Base-by-base conservation (phyloP, 805 yeast genomes). In the Pichia kluyveri region DNA sequence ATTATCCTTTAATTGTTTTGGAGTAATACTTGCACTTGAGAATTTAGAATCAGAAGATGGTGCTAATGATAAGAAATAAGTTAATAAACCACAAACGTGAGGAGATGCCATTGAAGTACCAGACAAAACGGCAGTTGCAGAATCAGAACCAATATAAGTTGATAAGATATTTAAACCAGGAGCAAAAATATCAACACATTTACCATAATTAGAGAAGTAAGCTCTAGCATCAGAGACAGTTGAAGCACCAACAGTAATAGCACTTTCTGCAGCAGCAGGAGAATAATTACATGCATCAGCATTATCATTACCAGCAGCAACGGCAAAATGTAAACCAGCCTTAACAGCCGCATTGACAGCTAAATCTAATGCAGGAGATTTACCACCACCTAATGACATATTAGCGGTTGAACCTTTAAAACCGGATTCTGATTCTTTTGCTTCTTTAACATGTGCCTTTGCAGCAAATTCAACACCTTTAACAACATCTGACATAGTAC, bases 61-160 rank as follows among this genome's bases (percentile, higher is more conserved):
- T 69, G 85, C 87, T 67, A 89, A 77, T 8, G 96, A 83, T 63
- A 90, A 72, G 70, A 79, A 91, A 75, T 91, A 91, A 9, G 96
- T 78, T 61, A 89, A 79, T 65, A 91, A 75, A 58, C 99, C 99
- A 51, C 89, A 83, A 57, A 90, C 90, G 62, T 89, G 96, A 42
- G 99, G 98, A 38, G 97, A 85, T 23, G 98, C 96, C 99, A 91
- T 91, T 15, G 98, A 91, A 11, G 97, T 91, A 69, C 99, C 99
- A 38, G 96, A 85, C 64, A 86, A 73, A 38, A 86, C 79, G 41
- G 93, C 89, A 56, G 91, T 83, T 40, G 89, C 86, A 46, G 78
- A 68, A 45, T 76, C 73, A 5, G 88, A 80, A 41, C 95, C 93
- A 64, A 82, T 85, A 65, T 84, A 86, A 38, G 91, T 84, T 41